Evolutionary conservation across 257 asterid species (phyloP), one percentile per base, ranked within the genome.

Genomic region (Linderniella brevidens): DNA sequence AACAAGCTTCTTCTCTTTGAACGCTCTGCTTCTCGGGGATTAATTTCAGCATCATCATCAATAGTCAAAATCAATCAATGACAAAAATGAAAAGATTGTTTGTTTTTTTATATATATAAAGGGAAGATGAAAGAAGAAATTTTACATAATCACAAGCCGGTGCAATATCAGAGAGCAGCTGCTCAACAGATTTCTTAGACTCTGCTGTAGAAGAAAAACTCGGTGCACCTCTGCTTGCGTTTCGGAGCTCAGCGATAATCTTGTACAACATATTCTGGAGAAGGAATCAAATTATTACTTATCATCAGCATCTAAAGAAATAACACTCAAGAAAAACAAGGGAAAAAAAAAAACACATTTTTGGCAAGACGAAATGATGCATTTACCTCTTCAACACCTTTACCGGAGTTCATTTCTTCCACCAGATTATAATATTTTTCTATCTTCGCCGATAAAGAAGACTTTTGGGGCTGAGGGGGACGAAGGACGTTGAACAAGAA

Each of bases 401-500:
- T 51, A 54, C 75, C 68, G 62, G 57, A 75, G 64, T 76, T 80
- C 61, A 78, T n/a, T n/a, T n/a, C 52, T 57, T 74, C 83, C 58
- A 86, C 83, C 65, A 84, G 67, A 65, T 78, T 84, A 52, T 62
- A 77, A 62, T 76, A 78, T 59, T 78, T 88, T 57, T 84, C 95
- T 43, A 59, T 54, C 64, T 74, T 76, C 35, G 73, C 42, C 49
- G 71, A 54, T 59, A 60, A 58, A 35, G 74, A 48, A 54, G 92
- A 52, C n/a, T n/a, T n/a, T 66, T 88, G 68, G 46, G 62, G 65
- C 54, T 63, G 69, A 66, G 95, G 97, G 61, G 98, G 95, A 54
- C 61, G 94, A 56, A 88, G 95, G 58, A 83, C 83, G 61, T 78
- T 78, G 58, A 64, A 76, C 78, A 88, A 88, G 77, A 88, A 88